Evolutionary conservation across 352 stramenopile genomes (phyloP).

Genomic region (Globisporangium rhizosaccharum): DNA sequence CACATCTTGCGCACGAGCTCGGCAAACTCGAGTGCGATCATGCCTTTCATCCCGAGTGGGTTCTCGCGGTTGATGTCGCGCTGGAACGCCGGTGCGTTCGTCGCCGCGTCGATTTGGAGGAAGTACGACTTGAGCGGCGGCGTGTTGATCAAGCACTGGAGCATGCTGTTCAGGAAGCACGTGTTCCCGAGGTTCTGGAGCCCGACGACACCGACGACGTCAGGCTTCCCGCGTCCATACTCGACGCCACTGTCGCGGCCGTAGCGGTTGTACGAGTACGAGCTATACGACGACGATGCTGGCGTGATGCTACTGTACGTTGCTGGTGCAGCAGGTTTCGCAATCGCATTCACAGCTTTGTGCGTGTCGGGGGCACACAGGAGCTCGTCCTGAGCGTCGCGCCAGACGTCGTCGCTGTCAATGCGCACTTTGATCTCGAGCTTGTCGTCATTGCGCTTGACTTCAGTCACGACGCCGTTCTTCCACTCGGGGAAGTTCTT

Average conservation of each 20-base stretch:
- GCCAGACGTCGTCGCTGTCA: conserved; percentile 39
- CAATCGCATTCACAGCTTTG: conserved; percentile 39
- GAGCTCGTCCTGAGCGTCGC: conserved; percentile 59
- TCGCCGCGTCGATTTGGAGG: conserved; percentile 61
- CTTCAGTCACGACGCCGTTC: conserved; percentile 34
- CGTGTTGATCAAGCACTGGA: conserved; percentile 94
- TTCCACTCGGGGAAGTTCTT: conserved; percentile 63
- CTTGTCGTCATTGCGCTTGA: conserved; percentile 10
- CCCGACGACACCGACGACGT: conserved; percentile 62
- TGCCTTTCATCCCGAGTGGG: conserved; percentile 90
- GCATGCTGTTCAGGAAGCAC: conserved; percentile 85
- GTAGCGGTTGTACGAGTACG: conserved; percentile 25
- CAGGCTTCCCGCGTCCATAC: conserved; percentile 41
- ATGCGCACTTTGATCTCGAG: conserved; percentile 34
- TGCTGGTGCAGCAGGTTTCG: neutral
- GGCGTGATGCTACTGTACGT: neutral
- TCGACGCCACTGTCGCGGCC: conserved; percentile 31
- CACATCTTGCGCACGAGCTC: conserved; percentile 93
- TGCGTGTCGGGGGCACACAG: conserved; percentile 54
- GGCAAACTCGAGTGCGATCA: conserved; percentile 95
- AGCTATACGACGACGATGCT: conserved; percentile 10
- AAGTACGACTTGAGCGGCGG: conserved; percentile 92
- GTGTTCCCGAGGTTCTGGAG: conserved; percentile 76
- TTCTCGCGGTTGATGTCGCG: conserved; percentile 95
- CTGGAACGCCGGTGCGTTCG: conserved; percentile 28